Conservation (phyloP, 805 yeast genomes). For the Sugiyamaella qingdaonensis region DNA sequence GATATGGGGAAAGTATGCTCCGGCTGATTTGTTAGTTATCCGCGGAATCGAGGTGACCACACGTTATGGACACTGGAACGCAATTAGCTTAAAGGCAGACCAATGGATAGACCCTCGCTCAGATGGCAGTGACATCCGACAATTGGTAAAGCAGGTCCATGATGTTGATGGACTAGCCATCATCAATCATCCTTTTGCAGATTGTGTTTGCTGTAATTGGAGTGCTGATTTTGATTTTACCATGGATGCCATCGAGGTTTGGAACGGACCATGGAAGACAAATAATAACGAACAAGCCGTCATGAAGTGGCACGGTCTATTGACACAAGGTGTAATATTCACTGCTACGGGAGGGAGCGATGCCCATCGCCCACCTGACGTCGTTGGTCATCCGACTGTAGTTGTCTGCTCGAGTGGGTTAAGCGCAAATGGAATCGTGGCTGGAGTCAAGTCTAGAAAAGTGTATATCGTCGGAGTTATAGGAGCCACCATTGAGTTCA, state of each 20-base stretch:
- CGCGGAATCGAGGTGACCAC: conserved; percentile 18
- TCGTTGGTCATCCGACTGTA: conserved; percentile 9
- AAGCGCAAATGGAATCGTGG: conserved; percentile 4
- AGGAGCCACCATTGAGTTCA: neutral
- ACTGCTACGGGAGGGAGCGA: conserved; percentile 15
- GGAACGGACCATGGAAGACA: conserved; percentile 18
- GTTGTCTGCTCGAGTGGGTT: conserved; percentile 11
- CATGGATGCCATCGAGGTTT: conserved; percentile 16
- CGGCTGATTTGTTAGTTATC: conserved; percentile 9
- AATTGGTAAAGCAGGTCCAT: conserved; percentile 9
- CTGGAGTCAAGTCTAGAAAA: conserved; percentile 3
- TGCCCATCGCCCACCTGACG: conserved; percentile 11
- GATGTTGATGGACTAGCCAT: conserved; percentile 10
- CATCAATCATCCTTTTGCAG: conserved; percentile 14
- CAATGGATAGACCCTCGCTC: conserved; percentile 15
- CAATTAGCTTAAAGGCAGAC: conserved; percentile 9
- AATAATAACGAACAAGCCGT: conserved; percentile 8
- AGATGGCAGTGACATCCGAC: neutral
- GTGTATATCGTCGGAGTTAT: conserved; percentile 9
- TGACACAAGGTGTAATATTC: conserved; percentile 5
- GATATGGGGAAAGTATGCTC: conserved; percentile 14
- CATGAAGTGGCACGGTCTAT: conserved; percentile 9
- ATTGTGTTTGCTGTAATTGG: conserved; percentile 14
- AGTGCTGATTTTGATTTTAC: neutral
- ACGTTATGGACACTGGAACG: conserved; percentile 16